Evolutionary conservation across 108 stramenopile species (phyloP), one percentile per base, ranked within the genome.

Genomic region (Cyclostephanos tholiformis): DNA sequence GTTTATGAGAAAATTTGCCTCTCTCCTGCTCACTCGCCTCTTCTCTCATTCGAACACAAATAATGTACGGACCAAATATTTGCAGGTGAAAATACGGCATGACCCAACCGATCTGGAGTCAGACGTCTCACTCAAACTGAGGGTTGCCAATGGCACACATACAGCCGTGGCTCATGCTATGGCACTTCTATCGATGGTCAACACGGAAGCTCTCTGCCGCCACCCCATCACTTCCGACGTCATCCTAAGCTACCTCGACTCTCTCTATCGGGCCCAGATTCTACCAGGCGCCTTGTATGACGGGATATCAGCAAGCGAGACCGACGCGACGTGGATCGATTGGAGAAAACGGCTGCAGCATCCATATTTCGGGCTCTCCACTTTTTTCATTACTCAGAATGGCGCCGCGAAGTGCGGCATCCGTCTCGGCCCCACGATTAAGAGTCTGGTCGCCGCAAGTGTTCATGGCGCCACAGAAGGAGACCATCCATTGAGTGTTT

Each of bases 371-470:
- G 97, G 97, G 25, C 71, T 97, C 41, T 84, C 87, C 19, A 86
- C 89, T 22, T 95, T 95, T 81, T 97, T 97, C 74, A 93, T 97
- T 67, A 89, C 89, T 5, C 94, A 97, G 77, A 95, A 95, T 83
- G 92, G 91, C 23, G 86, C 94, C 12, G 84, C 91, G 65, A 97
- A 97, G 66, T 90, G 92, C 55, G 95, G 95, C 27, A 89, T 95
- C 35, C 91, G 97, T 16, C 75, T 93, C 51, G 83, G 85, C 17
- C 92, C 93, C 8, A 95, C 90, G 11, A 67, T 97, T 22, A 57
- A 67, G 46, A 76, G 85, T 67, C 67, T 95, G 72, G n/a, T 92
- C 26, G 46, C 19, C 30, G 59, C 41, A 41, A 30, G 48, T 50
- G 43, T 69, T 57, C 36, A 0, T 29, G 53, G 14, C n/a, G 56